These are phyloP conservation scores for Ajuga chamaepitys DNA, from an alignment of 257 asterid species.

Conservation along the genomic window DNA sequence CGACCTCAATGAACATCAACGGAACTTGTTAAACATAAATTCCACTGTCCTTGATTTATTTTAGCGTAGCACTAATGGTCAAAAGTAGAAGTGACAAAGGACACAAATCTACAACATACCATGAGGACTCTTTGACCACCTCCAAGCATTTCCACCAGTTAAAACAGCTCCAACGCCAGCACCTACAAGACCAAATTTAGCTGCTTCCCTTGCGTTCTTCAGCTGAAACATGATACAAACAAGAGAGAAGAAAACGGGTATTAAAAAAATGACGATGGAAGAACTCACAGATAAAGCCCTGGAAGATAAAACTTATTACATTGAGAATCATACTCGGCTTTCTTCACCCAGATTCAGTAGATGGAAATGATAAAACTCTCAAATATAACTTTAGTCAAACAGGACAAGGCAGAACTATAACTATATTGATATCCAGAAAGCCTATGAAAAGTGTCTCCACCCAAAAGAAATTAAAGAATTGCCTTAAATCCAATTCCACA, in stretches of 20 bases:
- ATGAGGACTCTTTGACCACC: slow-evolving; percentile 86
- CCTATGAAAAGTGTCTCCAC: neutral
- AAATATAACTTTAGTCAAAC: neutral
- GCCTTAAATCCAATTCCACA: neutral
- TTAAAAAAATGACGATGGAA: neutral
- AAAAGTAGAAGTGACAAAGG: neutral
- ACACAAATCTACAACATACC: slow-evolving; percentile 34
- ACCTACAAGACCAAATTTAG: slow-evolving; percentile 56
- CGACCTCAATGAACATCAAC: too few relatives aligned
- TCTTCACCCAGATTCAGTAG: neutral
- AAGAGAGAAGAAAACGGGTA: neutral
- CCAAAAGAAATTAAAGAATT: neutral
- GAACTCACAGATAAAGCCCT: neutral
- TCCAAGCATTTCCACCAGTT: slow-evolving; percentile 67
- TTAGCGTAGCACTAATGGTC: neutral
- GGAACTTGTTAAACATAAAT: too few relatives aligned
- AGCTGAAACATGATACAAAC: slow-evolving; percentile 45
- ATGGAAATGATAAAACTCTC: neutral
- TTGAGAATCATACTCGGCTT: neutral
- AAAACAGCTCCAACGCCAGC: slow-evolving; percentile 70
- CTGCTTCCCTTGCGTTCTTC: slow-evolving; percentile 70
- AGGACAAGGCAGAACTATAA: neutral
- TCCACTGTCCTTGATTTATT: too few relatives aligned
- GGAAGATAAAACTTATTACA: neutral
- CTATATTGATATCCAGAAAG: neutral